Base-by-base conservation (phyloP, 2,329 filamentous ascomycete genomes). In the Talaromyces funiculosus region DNA sequence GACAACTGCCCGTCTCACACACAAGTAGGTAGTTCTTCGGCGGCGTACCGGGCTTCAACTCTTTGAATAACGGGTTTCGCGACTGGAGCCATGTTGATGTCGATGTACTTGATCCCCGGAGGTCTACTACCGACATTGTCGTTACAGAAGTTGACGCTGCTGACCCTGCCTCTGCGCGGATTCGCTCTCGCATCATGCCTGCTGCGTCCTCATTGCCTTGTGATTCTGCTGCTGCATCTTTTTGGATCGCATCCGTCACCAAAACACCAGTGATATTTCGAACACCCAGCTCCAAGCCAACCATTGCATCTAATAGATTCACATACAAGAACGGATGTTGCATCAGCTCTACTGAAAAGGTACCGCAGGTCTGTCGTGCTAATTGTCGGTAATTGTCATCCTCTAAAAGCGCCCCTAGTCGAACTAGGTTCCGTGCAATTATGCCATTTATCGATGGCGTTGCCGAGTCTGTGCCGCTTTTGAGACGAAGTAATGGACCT, bases 291-390 rank as follows among this genome's bases (percentile, higher is more conserved):
- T 88, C 84, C 3, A 87, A 84, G 1, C 86, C 85, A 9, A 96
- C 90, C 2, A 97, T 85, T 0, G 84, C 84, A 3, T 85, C 84
- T 67, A 97, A 81, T 67, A 97, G 81, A 3, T 89, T 89, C 0
- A 90, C 87, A 75, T 95, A 97, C 2, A 97, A 81, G 81, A 94
- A 96, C 0, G 94, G 92, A 68, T 97, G 92, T 73, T 97, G 92
- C 69, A 95, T 81, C 66, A 96, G 86, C 76, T 99, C 94, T 0
- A 90, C 88, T 67, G 96, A 90, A 66, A 99, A 99, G 0, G 92
- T 90, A 62, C 86, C 85, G 63, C 92, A 85, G 0, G 91, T 94
- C 65, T 89, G 84, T 55, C 84, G 82, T 0, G 91, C 92, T 55
- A 86, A 80, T 56, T 79, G 78, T 0, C 81, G 81, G 69, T 90